Conservation (phyloP, 805 yeast genomes). For the Ogataea paradorogensis region DNA sequence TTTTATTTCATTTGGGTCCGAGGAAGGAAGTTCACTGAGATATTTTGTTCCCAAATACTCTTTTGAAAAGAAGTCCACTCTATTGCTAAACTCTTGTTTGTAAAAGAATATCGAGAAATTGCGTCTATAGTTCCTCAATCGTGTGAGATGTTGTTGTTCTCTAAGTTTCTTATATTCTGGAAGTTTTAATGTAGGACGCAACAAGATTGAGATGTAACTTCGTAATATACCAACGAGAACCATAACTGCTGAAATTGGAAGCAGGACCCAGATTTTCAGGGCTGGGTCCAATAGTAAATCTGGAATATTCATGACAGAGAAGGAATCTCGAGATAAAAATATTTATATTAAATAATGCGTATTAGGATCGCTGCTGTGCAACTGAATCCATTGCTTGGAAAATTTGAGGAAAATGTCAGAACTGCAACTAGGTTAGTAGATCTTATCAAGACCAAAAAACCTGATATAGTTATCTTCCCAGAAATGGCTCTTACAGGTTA, state of each 20-base stretch:
- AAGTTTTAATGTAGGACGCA: conserved; percentile 57
- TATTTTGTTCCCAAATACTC: conserved; percentile 42
- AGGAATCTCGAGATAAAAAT: conserved; percentile 13
- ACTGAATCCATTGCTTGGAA: conserved; percentile 62
- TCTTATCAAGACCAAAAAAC: conserved; percentile 22
- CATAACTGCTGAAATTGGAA: conserved; percentile 90
- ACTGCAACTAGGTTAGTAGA: conserved; percentile 44
- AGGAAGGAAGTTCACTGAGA: conserved; percentile 44
- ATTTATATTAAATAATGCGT: conserved; percentile 34
- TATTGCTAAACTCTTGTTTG: conserved; percentile 47
- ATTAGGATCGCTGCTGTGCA: conserved; percentile 66
- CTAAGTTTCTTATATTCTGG: conserved; percentile 49
- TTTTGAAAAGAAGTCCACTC: conserved; percentile 54
- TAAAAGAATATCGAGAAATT: conserved; percentile 48
- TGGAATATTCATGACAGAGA: conserved; percentile 32
- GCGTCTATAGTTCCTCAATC: conserved; percentile 54
- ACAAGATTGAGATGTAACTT: conserved; percentile 59
- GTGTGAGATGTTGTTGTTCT: conserved; percentile 62
- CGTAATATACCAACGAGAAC: conserved; percentile 79
- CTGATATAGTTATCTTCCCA: conserved; percentile 76
- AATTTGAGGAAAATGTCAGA: conserved; percentile 49
- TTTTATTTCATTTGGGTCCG: conserved; percentile 37
- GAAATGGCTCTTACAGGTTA: conserved; percentile 87
- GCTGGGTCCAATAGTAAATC: conserved; percentile 74
- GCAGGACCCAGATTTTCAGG: conserved; percentile 82